Percentiles rank a stretch among this genome's conserved stretches.
Evolutionary conservation across 805 yeast genomes (phyloP).

Genomic region (Saccharomycopsis vini): DNA sequence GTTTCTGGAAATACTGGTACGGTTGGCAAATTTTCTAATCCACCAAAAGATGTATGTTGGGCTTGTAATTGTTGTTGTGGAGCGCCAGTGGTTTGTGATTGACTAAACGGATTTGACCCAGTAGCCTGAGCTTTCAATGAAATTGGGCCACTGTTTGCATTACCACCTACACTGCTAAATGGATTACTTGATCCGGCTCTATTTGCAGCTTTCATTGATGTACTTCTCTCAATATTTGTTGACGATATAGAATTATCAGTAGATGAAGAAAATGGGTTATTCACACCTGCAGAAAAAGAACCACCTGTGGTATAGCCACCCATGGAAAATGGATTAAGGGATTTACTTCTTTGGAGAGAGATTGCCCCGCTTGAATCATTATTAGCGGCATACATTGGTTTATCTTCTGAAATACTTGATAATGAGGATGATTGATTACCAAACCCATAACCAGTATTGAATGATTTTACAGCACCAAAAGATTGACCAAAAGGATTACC

Average conservation of each 20-base stretch:
- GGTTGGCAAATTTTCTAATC: constrained; percentile 57
- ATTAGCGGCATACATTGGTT: neutral
- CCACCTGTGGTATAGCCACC: constrained; percentile 21
- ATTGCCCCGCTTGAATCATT: constrained; percentile 2
- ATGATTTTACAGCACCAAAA: constrained; percentile 25
- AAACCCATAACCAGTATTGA: constrained; percentile 50
- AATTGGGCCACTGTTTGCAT: constrained; percentile 11
- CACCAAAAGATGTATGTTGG: constrained; percentile 68
- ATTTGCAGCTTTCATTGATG: constrained; percentile 17
- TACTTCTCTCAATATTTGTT: constrained; percentile 17
- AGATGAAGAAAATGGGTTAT: constrained; percentile 25
- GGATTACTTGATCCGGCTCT: constrained; percentile 32
- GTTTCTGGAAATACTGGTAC: constrained; percentile 64
- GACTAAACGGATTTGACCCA: constrained; percentile 55
- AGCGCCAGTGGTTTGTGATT: constrained; percentile 26
- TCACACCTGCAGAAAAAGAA: constrained; percentile 16
- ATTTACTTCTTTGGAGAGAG: constrained; percentile 16
- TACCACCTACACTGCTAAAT: constrained; percentile 22
- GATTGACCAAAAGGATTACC: constrained; percentile 5
- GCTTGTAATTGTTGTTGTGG: constrained; percentile 27
- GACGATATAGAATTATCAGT: too few relatives aligned
- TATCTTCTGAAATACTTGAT: constrained; percentile 8
- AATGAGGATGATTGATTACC: constrained; percentile 33
- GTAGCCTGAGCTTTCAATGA: constrained; percentile 37
- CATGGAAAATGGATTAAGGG: constrained; percentile 32